These are phyloP conservation scores for Citrus reticulata DNA, from an alignment of 345 rosid genomes.

Conservation along the genomic window DNA sequence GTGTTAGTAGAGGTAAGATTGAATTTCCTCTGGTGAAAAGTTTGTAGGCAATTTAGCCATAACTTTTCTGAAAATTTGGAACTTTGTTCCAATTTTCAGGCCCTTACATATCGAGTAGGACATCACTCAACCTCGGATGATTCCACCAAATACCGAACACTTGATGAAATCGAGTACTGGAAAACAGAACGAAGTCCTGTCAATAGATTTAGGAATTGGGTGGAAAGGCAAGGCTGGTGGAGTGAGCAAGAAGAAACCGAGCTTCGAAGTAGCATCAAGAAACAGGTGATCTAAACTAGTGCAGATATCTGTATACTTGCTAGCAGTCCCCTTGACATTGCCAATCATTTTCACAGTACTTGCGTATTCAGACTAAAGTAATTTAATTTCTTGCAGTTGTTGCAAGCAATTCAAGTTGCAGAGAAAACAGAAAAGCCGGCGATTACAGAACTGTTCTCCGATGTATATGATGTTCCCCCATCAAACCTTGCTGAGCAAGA, in stretches of 20 bases:
- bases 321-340: not conserved
- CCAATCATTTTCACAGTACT: not conserved
- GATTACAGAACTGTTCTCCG: slow-evolving; percentile 48
- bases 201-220: slow-evolving; percentile 60
- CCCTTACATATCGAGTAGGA: slow-evolving; percentile 70
- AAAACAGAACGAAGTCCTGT: slow-evolving; percentile 62
- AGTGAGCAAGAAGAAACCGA: slow-evolving; percentile 48
- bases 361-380: not conserved
- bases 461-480: slow-evolving; percentile 62
- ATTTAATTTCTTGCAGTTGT: slow-evolving; percentile 28
- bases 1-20: slow-evolving; percentile 58
- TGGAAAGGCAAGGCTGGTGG: slow-evolving; percentile 77
- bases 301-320: not conserved
- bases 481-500: slow-evolving; percentile 62
- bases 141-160: slow-evolving; percentile 66
- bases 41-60: not conserved
- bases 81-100: slow-evolving; percentile 24
- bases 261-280: slow-evolving; percentile 46
- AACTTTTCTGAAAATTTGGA: not conserved
- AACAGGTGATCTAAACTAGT: slow-evolving; percentile 34
- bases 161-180: slow-evolving; percentile 68
- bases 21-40: not conserved
- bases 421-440: slow-evolving; percentile 61
- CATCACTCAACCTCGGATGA: slow-evolving; percentile 92
- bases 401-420: slow-evolving; percentile 65